Conservation (phyloP, 345 rosid species). For the Melastoma malabathricum region DNA sequence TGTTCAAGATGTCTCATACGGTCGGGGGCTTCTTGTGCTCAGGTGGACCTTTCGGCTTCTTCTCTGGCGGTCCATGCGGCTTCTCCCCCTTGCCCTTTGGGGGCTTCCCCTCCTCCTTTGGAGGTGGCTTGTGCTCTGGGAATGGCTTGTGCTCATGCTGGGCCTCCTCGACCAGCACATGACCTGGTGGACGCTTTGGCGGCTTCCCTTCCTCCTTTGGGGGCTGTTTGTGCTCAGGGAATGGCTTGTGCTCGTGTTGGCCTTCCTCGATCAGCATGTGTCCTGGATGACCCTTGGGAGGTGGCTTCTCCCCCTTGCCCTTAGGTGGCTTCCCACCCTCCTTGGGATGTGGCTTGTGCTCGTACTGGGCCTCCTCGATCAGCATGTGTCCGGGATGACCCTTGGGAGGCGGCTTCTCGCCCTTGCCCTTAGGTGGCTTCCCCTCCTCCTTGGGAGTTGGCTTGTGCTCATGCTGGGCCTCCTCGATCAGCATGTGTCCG, state of each 20-base stretch:
- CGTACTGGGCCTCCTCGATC: background rate
- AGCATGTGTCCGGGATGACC: constrained; percentile 6
- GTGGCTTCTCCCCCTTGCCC: constrained; percentile 12
- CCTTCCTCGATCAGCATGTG: constrained; percentile 12
- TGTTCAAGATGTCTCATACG: background rate
- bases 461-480: constrained; percentile 1
- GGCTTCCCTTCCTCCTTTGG: constrained; percentile 2
- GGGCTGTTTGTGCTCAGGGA: constrained; percentile 11
- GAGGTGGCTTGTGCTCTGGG: constrained; percentile 1
- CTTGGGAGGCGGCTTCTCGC: constrained; percentile 6
- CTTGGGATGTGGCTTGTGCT: constrained; percentile 12
- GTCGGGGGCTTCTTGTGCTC: background rate
- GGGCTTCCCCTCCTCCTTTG: constrained; percentile 8
- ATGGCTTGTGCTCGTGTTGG: constrained; percentile 9
- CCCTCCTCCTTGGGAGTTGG: constrained; percentile 1
- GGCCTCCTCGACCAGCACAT: constrained; percentile 1
- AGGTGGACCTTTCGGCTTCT: background rate
- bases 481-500: constrained; percentile 2
- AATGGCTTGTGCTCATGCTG: background rate
- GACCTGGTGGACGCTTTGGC: constrained; percentile 1
- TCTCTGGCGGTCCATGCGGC: constrained; percentile 1
- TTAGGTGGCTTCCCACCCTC: constrained; percentile 7
- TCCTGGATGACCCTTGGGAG: constrained; percentile 8
- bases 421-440: constrained; percentile 7
- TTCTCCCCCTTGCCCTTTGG: constrained; percentile 7